Evolutionary conservation across 352 stramenopile species (phyloP), one percentile per base, ranked within the genome.

Genomic region (Globisporangium paddicum): DNA sequence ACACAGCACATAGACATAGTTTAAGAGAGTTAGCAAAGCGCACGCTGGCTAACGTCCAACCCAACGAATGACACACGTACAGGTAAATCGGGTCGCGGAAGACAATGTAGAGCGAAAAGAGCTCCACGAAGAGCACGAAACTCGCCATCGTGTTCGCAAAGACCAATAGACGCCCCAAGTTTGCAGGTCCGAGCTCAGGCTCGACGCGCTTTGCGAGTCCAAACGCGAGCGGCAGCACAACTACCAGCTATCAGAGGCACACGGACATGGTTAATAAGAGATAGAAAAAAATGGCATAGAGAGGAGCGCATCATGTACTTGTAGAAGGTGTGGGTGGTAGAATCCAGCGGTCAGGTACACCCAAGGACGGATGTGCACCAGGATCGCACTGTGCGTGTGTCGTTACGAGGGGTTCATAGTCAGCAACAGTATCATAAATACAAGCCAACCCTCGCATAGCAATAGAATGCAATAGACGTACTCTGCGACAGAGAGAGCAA

Each of bases 341-440:
- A 93, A 95, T 5, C 84, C 84, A 8, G 86, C 78, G 6, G 86
- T 93, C 49, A 94, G 53, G 63, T 91, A 93, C 35, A 93, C 79
- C 86, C 86, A 95, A 21, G 86, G 86, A 3, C 86, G 83, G 28
- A 95, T 95, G 55, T 95, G 86, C 49, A 75, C 69, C 40, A 95
- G 61, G 51, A 95, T 95, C 51, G 83, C 84, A 63, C 86, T 95
- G 40, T 7, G 13, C 4, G 16, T 8, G 37, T 53, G 46, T 25
- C 47, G 34, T 40, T 16, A 44, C 26, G 49, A 14, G 50, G 23
- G 2, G 40, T 28, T 19, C 59, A 49, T 6, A 14, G 28, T 16
- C n/a, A 55, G 19, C 30, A 23, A 49, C 10, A 26, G 21, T 7
- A 18, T 5, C 19, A 26, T 46, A 9, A 16, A 57, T 25, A 26